Base-by-base conservation (phyloP, 2,329 filamentous ascomycete genomes). In the Aspergillus amoenus region DNA sequence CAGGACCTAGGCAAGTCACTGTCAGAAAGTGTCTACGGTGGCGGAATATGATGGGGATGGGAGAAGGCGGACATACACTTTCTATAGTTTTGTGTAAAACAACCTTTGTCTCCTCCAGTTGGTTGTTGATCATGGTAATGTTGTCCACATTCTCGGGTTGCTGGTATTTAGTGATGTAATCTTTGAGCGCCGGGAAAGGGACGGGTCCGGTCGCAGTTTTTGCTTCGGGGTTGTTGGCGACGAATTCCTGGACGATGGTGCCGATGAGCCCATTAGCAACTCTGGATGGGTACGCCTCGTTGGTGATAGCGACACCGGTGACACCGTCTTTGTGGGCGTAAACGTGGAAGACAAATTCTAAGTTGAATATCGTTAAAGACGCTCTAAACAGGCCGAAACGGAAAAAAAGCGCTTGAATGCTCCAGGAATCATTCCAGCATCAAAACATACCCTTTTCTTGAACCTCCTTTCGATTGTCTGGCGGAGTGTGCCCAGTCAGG, bases 71-170 rank as follows among this genome's bases (percentile, higher is more conserved):
- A 43, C 56, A 40, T n/a, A 62, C 60, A 30, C 58, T 65, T 80
- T 96, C 89, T 68, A 96, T 97, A 44, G 94, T 97, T 84, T 97
- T 96, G 79, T 97, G 92, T 68, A 99, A 82, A 58, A 96, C 88
- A 71, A 96, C 93, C 84, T 97, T 97, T 60, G 93, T 97, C 82
- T 97, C 93, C 71, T 97, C 93, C 60, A 99, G 82, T 79, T 99
- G 92, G 78, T 91, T 89, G 77, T 97, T 93, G 68, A 99, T 97
- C 82, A 91, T 93, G 81, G 91, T 85, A 72, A 97, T 95, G 76
- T 88, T 93, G 78, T 96, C 92, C 64, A 91, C 93, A 78, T 95
- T 84, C 70, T 87, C 82, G 12, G 93, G 92, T 74, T 97, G 90
- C 79, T 96, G 90, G 78, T 92, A 96, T 65, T 88, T 87, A 41